Base-by-base conservation (phyloP, 2,329 filamentous ascomycete species). In the Beauveria pseudobassiana region DNA sequence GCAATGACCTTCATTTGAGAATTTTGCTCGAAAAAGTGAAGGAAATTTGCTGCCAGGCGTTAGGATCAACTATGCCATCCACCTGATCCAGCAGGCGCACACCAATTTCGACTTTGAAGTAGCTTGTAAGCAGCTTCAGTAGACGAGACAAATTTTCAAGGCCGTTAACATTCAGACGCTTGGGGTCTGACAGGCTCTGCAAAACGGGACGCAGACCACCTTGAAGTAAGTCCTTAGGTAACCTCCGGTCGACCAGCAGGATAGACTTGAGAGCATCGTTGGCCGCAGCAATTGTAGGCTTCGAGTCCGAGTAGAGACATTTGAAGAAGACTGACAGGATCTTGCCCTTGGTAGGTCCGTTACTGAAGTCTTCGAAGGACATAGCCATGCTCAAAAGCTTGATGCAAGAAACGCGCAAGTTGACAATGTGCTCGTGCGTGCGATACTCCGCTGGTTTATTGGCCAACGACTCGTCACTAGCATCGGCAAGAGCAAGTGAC, bases 51-150 rank as follows among this genome's bases (percentile, higher is more conserved):
- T 98, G 93, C 66, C 98, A 78, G 16, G 86, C 83, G 57, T 80
- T 82, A 3, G 90, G 84, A 63, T 97, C 92, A 1, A 93, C 93
- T 65, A 99, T 92, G 12, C 88, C 85, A 71, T 93, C 93, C 75
- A 97, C 89, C 69, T 99, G 95, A 65, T 98, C 93, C 10, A 99
- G 80, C n/a, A 99, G 77, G 26, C 95, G 86, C 24, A 91, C 85
- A 7, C 95, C 96, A 59, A 99, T 99, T 72, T 99, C 95, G 1
- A 98, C 93, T 75, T 99, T 99, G 77, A 99, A 99, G 73, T 99
- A 99, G 63, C 95, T 98, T 0, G 93, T 99, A 20, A 99, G 80
- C 2, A 99, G 81, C 65, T 95, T 93, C 63, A 99, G 76, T 1
- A 99, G 81, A 45, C 93, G 87, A 20, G 93, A 93, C 38, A 99